Percentiles rank a stretch among this genome's conserved stretches.
These are phyloP conservation scores for Auriscalpium orientale DNA, from an alignment of 768 basidiomycete genomes.

Conservation along the genomic window DNA sequence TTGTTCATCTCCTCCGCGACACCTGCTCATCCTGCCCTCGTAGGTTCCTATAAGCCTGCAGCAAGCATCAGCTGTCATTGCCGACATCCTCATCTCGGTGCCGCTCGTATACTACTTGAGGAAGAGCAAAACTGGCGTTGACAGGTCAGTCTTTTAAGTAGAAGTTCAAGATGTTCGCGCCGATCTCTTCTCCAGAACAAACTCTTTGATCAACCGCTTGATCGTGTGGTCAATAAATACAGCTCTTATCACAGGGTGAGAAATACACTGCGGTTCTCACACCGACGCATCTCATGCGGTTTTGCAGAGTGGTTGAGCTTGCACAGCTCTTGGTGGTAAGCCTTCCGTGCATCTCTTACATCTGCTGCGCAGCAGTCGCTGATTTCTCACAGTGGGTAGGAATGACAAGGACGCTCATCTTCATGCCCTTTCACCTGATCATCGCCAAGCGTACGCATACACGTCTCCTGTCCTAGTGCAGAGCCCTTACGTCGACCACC, in stretches of 20 bases:
- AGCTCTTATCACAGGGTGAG: slow-evolving; percentile 2
- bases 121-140: background rate
- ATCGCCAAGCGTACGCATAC: slow-evolving; percentile 1
- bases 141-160: background rate
- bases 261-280: background rate
- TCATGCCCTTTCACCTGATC: slow-evolving; percentile 7
- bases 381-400: background rate
- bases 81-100: slow-evolving; percentile 3
- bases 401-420: slow-evolving; percentile 2
- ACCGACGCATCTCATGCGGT: background rate
- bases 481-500: background rate
- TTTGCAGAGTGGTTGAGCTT: background rate
- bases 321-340: slow-evolving; percentile 5
- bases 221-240: slow-evolving; percentile 5
- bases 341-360: background rate
- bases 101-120: slow-evolving; percentile 8
- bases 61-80: background rate
- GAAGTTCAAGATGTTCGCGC: background rate
- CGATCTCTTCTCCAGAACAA: background rate
- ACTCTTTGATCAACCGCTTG: slow-evolving; percentile 4
- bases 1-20: too few relatives aligned
- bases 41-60: background rate
- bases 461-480: background rate
- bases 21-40: background rate
- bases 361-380: background rate